phyloP scores from a whole-genome alignment of 345 rosid species.

The Cardamine chenopodiifolia region DNA sequence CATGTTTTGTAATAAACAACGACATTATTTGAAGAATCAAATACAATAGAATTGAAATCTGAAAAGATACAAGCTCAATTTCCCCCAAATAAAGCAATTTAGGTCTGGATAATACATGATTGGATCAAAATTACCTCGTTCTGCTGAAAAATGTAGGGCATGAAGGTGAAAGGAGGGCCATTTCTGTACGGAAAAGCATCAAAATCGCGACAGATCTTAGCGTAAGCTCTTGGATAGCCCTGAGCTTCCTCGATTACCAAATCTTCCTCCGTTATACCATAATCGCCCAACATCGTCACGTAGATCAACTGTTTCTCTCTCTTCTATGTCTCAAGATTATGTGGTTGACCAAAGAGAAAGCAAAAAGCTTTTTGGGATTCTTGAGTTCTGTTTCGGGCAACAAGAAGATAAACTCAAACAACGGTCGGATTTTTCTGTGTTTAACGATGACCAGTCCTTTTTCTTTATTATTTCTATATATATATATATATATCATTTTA shows the following conservation, averaged over 20 bases:
- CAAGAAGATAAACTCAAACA: constrained; percentile 41
- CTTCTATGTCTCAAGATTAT: background rate
- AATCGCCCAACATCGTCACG: constrained; percentile 47
- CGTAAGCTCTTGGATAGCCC: constrained; percentile 81
- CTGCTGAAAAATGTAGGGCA: constrained; percentile 59
- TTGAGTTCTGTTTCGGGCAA: constrained; percentile 42
- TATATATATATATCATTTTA: background rate
- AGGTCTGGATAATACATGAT: background rate
- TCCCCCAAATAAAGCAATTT: background rate
- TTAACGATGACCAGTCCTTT: background rate
- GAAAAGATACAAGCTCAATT: background rate
- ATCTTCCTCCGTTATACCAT: constrained; percentile 57
- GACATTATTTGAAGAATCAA: background rate
- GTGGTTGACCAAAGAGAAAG: constrained; percentile 13
- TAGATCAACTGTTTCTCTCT: background rate
- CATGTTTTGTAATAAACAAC: background rate
- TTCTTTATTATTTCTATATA: background rate
- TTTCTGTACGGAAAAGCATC: constrained; percentile 42
- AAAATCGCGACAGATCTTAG: constrained; percentile 63
- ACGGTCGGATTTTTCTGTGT: constrained; percentile 43
- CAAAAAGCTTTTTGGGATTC: constrained; percentile 1
- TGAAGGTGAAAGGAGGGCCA: constrained; percentile 84
- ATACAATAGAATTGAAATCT: background rate
- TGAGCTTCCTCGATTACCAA: constrained; percentile 61
- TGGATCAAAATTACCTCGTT: constrained; percentile 51